Percentiles rank a stretch among this genome's conserved stretches.
phyloP scores from a whole-genome alignment of 306 rosid species.

The Lathyrus aphaca region DNA sequence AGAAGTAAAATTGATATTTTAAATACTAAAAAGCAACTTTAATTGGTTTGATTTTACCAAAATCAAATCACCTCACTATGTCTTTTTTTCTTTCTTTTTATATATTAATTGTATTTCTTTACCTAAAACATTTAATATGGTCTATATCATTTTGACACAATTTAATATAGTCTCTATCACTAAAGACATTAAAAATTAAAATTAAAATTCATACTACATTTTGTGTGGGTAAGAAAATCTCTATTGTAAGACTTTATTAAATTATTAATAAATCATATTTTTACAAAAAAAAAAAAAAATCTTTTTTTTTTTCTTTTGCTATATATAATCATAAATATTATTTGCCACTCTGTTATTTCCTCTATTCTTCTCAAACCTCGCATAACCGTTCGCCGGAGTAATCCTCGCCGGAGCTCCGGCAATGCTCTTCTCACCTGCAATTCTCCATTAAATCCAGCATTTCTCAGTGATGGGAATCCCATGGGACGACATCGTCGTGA shows the following conservation, averaged over 20 bases:
- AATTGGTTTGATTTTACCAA: no score
- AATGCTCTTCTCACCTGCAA: constrained; percentile 1
- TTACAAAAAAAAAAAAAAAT: neutral
- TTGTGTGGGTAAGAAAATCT: neutral
- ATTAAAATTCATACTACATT: neutral
- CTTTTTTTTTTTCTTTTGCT: neutral
- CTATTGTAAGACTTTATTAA: neutral
- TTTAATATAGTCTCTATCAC: neutral
- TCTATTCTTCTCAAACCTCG: neutral
- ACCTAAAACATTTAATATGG: no score
- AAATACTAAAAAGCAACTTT: no score
- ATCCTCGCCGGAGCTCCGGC: constrained; percentile 44
- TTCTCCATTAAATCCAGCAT: constrained; percentile 2
- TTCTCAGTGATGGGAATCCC: constrained; percentile 62
- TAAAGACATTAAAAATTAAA: neutral
- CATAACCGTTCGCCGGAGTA: constrained; percentile 34
- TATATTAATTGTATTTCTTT: no score
- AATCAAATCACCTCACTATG: no score
- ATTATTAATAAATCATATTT: neutral
- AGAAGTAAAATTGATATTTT: no score
- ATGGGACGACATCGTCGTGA: constrained; percentile 67
- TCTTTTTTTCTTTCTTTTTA: no score
- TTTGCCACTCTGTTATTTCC: neutral
- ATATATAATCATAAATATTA: neutral
- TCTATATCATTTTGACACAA: no score